Base-by-base conservation (phyloP, 139 green algal genomes). In the Coelastrella sp. region DNA sequence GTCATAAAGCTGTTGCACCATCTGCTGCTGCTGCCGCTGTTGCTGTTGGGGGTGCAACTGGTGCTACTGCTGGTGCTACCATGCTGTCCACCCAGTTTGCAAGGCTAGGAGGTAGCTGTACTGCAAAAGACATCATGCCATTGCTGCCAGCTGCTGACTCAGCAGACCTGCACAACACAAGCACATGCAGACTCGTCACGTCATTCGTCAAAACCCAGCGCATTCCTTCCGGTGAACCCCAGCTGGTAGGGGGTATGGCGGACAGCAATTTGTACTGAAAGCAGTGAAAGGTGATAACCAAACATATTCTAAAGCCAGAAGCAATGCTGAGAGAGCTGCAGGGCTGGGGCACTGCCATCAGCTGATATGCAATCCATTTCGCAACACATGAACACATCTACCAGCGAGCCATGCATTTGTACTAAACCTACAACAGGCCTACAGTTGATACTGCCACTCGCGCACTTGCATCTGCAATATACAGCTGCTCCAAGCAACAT, bases 51-150 rank as follows among this genome's bases (percentile, higher is more conserved):
- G 76, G 20, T 20, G 76, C 78, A 7, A n/a, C 57, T 57, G 80
- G 10, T 73, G 58, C 59, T 86, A 32, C 47, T 83, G 77, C 54
- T 58, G 80, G 5, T 32, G 47, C 58, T 57, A 64, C 17, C 59
- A 80, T 66, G 68, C 54, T 68, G 19, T 88, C 83, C 7, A 88
- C 83, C 83, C 83, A 88, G 4, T 14, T 23, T 16, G 83, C 61
- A 7, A 88, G 68, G 19, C 83, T 22, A 57, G 83, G 66, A 20
- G 83, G 66, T 16, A 88, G 68, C 83, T 66, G 68, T 66, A 80
- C 17, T 47, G 83, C 10, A 11, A 79, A 78, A 19, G 47, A 20
- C 83, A 80, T 10, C 58, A 66, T 66, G 7, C 83, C 83, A 5
- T 80, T 66, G 58, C 66, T 60, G 22, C 22, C 65, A 73, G 83